A percentile compares a stretch with the other conserved stretches of the same genome.
Conservation (phyloP, 805 yeast genomes). For the Lachancea mirantina region DNA sequence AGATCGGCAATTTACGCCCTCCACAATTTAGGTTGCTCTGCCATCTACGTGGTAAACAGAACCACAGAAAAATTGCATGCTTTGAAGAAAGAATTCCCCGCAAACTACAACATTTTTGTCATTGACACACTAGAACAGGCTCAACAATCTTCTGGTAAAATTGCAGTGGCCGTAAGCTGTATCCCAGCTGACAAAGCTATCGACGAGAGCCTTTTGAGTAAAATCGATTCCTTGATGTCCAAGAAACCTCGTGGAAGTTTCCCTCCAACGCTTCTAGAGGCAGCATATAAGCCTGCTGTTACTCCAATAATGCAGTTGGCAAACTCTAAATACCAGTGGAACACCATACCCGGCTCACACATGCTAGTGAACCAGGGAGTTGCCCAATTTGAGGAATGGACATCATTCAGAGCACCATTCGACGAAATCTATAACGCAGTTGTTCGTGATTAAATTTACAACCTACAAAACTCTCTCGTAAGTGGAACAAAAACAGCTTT, state of each 20-base stretch:
- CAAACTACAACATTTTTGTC: slow-evolving; percentile 49
- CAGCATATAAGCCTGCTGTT: slow-evolving; percentile 85
- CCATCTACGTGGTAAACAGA: slow-evolving; percentile 75
- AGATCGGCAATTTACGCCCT: slow-evolving; percentile 91
- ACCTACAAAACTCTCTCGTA: too few relatives aligned
- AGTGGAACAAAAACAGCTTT: too few relatives aligned
- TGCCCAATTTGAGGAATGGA: slow-evolving; percentile 76
- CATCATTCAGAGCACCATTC: slow-evolving; percentile 59
- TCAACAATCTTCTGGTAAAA: slow-evolving; percentile 31
- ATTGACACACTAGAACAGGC: slow-evolving; percentile 45
- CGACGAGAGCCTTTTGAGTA: slow-evolving; percentile 42
- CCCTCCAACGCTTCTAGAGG: slow-evolving; percentile 65
- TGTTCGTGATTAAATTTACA: slow-evolving; percentile 18
- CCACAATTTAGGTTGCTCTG: slow-evolving; percentile 64
- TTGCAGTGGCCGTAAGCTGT: slow-evolving; percentile 66
- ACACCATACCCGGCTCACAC: slow-evolving; percentile 82
- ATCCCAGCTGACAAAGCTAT: slow-evolving; percentile 76
- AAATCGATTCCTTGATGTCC: slow-evolving; percentile 41
- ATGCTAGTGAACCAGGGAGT: slow-evolving; percentile 93
- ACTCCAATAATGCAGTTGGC: slow-evolving; percentile 87
- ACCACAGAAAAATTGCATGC: slow-evolving; percentile 58
- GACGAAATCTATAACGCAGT: slow-evolving; percentile 57
- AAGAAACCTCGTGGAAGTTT: slow-evolving; percentile 37
- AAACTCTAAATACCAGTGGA: slow-evolving; percentile 54
- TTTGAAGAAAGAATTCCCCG: slow-evolving; percentile 55